Percentiles rank a stretch among this genome's conserved stretches.
Conservation (phyloP, 208 protist genomes). For the Acanthamoeba royreba region DNA sequence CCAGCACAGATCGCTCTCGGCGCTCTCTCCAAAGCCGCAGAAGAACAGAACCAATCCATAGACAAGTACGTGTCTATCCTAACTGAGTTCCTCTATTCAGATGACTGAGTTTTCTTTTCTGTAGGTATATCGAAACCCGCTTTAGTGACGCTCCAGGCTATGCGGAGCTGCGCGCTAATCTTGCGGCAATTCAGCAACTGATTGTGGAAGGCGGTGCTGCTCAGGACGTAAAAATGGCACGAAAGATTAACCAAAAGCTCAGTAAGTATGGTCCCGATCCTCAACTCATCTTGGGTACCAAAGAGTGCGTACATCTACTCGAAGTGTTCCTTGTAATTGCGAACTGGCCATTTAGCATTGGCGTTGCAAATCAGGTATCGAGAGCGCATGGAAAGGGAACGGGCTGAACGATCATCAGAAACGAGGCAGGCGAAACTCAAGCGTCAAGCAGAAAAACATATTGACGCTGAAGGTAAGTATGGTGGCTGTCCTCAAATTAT, state of each 20-base stretch:
- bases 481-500: no score
- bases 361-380: neutral
- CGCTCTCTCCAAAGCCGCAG: neutral
- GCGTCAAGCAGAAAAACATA: neutral
- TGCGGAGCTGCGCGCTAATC: neutral
- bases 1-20: conserved; percentile 1
- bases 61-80: neutral
- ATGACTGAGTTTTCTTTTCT: neutral
- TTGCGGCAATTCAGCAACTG: neutral
- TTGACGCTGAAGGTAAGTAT: neutral
- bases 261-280: neutral
- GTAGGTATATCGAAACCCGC: neutral
- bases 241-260: neutral
- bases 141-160: neutral
- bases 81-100: neutral
- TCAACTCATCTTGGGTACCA: neutral
- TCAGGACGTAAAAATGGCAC: neutral
- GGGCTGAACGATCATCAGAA: neutral
- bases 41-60: neutral
- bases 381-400: neutral
- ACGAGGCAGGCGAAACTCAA: neutral
- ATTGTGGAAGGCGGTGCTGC: neutral
- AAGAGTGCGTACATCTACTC: neutral
- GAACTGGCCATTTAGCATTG: neutral
- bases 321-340: neutral